phyloP scores from a whole-genome alignment of 208 protist genomes.

The Crithidia mellificae region DNA sequence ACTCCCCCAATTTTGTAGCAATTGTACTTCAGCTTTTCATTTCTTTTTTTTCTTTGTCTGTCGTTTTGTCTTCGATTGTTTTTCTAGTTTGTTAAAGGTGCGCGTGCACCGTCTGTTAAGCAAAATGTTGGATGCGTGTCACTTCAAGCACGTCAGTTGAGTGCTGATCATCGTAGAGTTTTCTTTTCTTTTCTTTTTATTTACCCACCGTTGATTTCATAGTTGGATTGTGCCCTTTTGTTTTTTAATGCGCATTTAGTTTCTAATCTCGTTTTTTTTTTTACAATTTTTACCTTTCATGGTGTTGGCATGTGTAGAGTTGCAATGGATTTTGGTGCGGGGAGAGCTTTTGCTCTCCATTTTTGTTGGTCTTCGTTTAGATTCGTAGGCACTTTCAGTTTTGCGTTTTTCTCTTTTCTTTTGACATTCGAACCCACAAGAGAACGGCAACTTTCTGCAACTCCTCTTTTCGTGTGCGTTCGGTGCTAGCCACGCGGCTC shows the following conservation, averaged over 20 bases:
- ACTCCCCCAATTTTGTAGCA: too few species aligned
- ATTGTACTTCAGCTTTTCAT: too few species aligned
- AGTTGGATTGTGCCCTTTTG: background rate
- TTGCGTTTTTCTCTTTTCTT: background rate
- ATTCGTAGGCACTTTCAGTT: background rate
- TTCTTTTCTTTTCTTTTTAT: background rate
- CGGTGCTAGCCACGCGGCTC: too few species aligned
- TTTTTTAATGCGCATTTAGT: too few species aligned
- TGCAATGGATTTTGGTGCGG: background rate
- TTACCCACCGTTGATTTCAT: background rate
- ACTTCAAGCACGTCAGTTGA: too few species aligned
- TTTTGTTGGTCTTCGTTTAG: background rate
- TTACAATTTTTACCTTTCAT: background rate
- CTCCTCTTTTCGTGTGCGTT: too few species aligned
- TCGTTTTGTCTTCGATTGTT: slow-evolving; percentile 1
- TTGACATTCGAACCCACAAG: too few species aligned
- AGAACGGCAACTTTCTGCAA: too few species aligned
- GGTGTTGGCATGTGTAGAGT: background rate
- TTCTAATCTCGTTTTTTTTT: too few species aligned
- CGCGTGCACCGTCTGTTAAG: too few species aligned
- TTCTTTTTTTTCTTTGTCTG: background rate
- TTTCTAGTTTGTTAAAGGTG: background rate
- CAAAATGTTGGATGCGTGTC: too few species aligned
- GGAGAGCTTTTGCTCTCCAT: background rate
- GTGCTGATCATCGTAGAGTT: too few species aligned